Evolutionary conservation across 305 asterid species (phyloP).

Genomic region (Withania somnifera): DNA sequence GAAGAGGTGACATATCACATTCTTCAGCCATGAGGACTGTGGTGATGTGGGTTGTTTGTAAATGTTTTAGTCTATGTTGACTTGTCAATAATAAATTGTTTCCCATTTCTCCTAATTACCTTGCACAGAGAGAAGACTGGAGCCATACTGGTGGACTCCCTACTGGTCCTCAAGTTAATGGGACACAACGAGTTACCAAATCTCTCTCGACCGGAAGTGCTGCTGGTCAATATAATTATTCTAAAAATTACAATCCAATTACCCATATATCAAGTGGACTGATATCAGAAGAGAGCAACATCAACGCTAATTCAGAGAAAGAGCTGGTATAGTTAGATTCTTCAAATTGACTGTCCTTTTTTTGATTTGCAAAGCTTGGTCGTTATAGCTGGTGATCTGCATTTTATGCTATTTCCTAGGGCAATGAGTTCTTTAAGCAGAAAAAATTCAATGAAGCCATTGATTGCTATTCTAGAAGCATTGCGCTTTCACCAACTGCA

Average conservation of each 20-base stretch:
- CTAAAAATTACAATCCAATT: conserved; percentile 49
- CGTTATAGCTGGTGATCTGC: conserved; percentile 6
- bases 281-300: conserved; percentile 35
- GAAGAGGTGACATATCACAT: not conserved
- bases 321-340: conserved; percentile 53
- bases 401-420: conserved; percentile 31
- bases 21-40: not conserved
- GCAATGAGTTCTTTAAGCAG: conserved; percentile 77
- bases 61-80: not conserved
- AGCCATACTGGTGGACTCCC: conserved; percentile 18
- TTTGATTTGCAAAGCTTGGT: not conserved
- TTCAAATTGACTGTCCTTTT: not conserved
- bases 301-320: conserved; percentile 89
- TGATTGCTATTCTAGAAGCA: conserved; percentile 93
- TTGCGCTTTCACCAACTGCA: conserved; percentile 88
- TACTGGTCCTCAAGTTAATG: conserved; percentile 24
- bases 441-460: conserved; percentile 83
- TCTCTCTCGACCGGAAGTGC: conserved; percentile 18
- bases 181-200: conserved; percentile 15
- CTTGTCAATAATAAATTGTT: not conserved
- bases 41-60: not conserved
- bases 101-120: conserved; percentile 18
- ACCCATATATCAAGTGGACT: conserved; percentile 40
- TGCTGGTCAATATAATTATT: conserved; percentile 31
- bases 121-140: conserved; percentile 24